These are phyloP conservation scores for Exsudoporus floridanus DNA, from an alignment of 1,284 basidiomycete species.

Conservation along the genomic window DNA sequence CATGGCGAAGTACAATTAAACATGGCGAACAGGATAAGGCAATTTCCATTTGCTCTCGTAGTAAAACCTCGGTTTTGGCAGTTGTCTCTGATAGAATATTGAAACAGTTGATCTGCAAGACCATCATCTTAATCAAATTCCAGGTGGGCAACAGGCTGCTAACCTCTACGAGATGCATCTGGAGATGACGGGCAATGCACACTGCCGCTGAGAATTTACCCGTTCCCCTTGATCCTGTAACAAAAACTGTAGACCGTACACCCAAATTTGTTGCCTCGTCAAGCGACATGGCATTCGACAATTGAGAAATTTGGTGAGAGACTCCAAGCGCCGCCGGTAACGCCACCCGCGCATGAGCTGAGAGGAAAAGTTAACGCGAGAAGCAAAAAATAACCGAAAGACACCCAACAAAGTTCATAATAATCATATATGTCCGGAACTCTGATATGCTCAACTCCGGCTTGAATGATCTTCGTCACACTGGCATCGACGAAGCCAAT, in stretches of 20 bases:
- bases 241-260: slow-evolving; percentile 63
- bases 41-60: slow-evolving; percentile 79
- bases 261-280: slow-evolving; percentile 57
- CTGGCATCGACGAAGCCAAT: slow-evolving; percentile 82
- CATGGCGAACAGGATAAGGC: slow-evolving; percentile 84
- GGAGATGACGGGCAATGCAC: slow-evolving; percentile 62
- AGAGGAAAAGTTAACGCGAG: slow-evolving; percentile 5
- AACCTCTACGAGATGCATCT: slow-evolving; percentile 82
- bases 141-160: slow-evolving; percentile 10
- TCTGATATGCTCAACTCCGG: slow-evolving; percentile 70
- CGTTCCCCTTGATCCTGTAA: slow-evolving; percentile 72
- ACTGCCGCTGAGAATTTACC: slow-evolving; percentile 69
- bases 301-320: slow-evolving; percentile 46
- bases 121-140: background rate
- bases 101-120: slow-evolving; percentile 80
- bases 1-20: slow-evolving; percentile 77
- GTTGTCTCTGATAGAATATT: slow-evolving; percentile 82
- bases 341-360: slow-evolving; percentile 10
- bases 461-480: slow-evolving; percentile 75
- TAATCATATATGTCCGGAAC: slow-evolving; percentile 64
- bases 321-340: slow-evolving; percentile 1
- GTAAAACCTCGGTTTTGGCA: slow-evolving; percentile 73
- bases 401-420: slow-evolving; percentile 48
- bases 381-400: background rate
- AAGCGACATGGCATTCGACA: slow-evolving; percentile 57